Conservation (phyloP, 208 protist genomes). For the Leishmania lainsoni region DNA sequence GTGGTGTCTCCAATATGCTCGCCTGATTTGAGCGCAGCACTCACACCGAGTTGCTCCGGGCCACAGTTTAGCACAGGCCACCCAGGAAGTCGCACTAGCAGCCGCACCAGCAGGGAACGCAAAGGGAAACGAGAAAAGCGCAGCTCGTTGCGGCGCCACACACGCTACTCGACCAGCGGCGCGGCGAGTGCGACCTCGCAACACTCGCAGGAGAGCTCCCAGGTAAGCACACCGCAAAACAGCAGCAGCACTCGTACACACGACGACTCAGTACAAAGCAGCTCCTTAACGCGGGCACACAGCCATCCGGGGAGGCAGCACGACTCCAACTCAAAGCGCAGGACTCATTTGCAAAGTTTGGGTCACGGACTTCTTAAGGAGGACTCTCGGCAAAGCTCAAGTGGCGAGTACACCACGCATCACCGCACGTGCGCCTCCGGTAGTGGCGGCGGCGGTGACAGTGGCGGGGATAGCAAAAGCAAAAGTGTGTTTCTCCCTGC, state of each 20-base stretch:
- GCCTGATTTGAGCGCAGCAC: background rate
- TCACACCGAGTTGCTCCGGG: background rate
- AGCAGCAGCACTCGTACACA: background rate
- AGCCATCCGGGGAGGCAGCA: background rate
- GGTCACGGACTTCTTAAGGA: slow-evolving; percentile 6
- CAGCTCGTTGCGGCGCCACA: background rate
- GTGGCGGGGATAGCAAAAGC: background rate
- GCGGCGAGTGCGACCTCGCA: background rate
- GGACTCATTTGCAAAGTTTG: background rate
- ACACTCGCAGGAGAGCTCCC: slow-evolving; percentile 3
- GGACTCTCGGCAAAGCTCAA: slow-evolving; percentile 17
- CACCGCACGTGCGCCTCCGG: background rate
- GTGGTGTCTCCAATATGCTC: background rate
- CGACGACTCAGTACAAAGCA: background rate
- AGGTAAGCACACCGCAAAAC: background rate
- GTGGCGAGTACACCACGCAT: slow-evolving; percentile 8
- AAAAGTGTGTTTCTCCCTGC: slow-evolving; percentile 19
- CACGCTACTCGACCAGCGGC: background rate
- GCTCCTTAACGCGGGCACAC: background rate
- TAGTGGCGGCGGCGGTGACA: background rate
- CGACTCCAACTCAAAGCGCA: background rate
- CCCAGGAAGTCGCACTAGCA: slow-evolving; percentile 5
- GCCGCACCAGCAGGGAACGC: slow-evolving; percentile 13
- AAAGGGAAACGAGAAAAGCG: slow-evolving; percentile 20
- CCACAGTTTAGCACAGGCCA: background rate